phyloP scores from a whole-genome alignment of 805 yeast species.

The Lipomyces kockii region DNA sequence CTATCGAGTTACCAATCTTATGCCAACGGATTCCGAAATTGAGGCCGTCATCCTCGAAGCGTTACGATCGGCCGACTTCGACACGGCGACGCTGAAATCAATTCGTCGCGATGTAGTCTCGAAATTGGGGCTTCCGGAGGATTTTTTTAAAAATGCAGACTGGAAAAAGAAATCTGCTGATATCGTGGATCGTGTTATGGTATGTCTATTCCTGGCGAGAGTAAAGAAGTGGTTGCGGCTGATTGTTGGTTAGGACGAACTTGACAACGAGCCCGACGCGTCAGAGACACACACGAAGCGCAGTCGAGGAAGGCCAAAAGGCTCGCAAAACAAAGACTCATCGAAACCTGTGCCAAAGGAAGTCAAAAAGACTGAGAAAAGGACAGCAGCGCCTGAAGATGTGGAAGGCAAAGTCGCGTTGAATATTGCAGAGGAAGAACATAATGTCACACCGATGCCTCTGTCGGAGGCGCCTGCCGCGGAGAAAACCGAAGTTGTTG shows the following conservation, averaged over 20 bases:
- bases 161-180: conserved; percentile 34
- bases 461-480: neutral
- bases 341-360: conserved; percentile 5
- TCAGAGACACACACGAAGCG: neutral
- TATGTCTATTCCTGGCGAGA: neutral
- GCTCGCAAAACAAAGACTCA: neutral
- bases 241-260: neutral
- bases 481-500: neutral
- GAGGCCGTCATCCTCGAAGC: conserved; percentile 16
- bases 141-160: conserved; percentile 28
- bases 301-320: neutral
- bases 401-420: neutral
- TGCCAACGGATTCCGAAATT: conserved; percentile 6
- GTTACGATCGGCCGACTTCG: conserved; percentile 36
- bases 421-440: neutral
- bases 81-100: conserved; percentile 31
- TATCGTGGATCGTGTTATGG: conserved; percentile 32
- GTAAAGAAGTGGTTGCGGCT: neutral
- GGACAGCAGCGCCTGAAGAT: neutral
- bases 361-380: neutral
- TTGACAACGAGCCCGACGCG: neutral
- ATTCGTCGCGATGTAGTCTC: conserved; percentile 33
- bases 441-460: neutral
- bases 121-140: conserved; percentile 28
- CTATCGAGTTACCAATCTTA: neutral